Conservation (phyloP, 331 rosid species). For the Prunus yedoensis region DNA sequence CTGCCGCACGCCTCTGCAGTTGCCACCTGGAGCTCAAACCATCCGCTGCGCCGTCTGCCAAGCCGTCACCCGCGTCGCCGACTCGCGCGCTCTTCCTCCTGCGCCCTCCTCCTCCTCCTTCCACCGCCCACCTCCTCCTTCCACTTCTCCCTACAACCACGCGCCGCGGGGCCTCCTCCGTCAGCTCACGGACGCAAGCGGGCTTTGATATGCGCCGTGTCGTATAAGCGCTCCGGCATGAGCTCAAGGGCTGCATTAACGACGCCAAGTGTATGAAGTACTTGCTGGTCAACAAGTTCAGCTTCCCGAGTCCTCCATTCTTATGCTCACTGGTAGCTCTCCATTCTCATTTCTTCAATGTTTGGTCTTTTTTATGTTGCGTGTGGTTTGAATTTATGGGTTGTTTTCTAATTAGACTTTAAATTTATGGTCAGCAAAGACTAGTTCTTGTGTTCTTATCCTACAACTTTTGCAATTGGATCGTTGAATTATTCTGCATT, state of each 20-base stretch:
- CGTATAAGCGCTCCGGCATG: slow-evolving; percentile 34
- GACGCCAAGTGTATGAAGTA: slow-evolving; percentile 53
- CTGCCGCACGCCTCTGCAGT: slow-evolving; percentile 43
- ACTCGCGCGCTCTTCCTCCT: slow-evolving; percentile 11
- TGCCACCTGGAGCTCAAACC: slow-evolving; percentile 32
- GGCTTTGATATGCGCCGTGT: slow-evolving; percentile 45
- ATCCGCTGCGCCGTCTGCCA: slow-evolving; percentile 41
- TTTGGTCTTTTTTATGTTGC: neutral
- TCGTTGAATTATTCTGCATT: neutral
- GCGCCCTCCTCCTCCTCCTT: slow-evolving; percentile 2
- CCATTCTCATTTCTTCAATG: neutral
- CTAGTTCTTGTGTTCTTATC: neutral
- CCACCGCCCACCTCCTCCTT: slow-evolving; percentile 3
- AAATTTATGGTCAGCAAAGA: neutral
- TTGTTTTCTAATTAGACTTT: neutral
- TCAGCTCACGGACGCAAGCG: slow-evolving; percentile 30
- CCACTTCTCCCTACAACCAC: slow-evolving; percentile 16
- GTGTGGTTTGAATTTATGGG: neutral
- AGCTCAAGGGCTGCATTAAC: slow-evolving; percentile 47
- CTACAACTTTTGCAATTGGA: neutral
- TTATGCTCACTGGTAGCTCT: slow-evolving; percentile 46
- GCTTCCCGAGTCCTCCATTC: slow-evolving; percentile 37
- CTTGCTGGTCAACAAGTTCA: slow-evolving; percentile 41
- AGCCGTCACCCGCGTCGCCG: slow-evolving; percentile 34
- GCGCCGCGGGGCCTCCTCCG: slow-evolving; percentile 11